phyloP scores from a whole-genome alignment of 495 filamentous ascomycete genomes.

The Aspergillus indologenus region DNA sequence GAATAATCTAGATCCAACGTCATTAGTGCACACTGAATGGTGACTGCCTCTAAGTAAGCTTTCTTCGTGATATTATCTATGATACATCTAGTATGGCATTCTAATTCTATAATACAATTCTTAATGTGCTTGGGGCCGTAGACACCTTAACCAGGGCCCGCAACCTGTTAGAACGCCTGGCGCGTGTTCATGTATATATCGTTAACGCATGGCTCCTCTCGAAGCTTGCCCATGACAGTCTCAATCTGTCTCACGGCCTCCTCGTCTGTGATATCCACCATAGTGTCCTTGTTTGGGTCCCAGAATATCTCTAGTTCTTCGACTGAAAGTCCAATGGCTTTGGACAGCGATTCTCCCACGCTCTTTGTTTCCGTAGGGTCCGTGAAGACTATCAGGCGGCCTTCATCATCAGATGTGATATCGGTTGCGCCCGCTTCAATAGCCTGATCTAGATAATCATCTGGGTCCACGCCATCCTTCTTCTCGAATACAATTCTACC shows the following conservation, averaged over 20 bases:
- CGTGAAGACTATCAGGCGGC: conserved; percentile 69
- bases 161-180: conserved; percentile 23
- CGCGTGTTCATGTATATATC: conserved; percentile 64
- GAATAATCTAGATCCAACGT: neutral
- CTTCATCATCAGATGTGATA: conserved; percentile 66
- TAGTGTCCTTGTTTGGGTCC: conserved; percentile 77
- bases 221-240: conserved; percentile 35
- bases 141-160: neutral
- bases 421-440: conserved; percentile 86
- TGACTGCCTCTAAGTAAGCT: neutral
- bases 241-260: conserved; percentile 53
- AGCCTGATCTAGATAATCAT: conserved; percentile 76
- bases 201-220: conserved; percentile 62
- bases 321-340: conserved; percentile 58
- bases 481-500: conserved; percentile 69
- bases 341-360: conserved; percentile 59
- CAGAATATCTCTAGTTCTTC: conserved; percentile 76
- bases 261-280: conserved; percentile 53
- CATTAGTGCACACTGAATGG: no score
- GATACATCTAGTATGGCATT: conserved; percentile 6
- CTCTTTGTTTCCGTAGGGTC: conserved; percentile 65
- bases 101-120: conserved; percentile 16
- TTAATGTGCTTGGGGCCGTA: neutral
- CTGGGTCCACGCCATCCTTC: conserved; percentile 57
- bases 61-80: neutral